Evolutionary conservation across 2,329 filamentous ascomycete species (phyloP), one percentile per base, ranked within the genome.

Genomic region (Sporothrix pseudoabietina): DNA sequence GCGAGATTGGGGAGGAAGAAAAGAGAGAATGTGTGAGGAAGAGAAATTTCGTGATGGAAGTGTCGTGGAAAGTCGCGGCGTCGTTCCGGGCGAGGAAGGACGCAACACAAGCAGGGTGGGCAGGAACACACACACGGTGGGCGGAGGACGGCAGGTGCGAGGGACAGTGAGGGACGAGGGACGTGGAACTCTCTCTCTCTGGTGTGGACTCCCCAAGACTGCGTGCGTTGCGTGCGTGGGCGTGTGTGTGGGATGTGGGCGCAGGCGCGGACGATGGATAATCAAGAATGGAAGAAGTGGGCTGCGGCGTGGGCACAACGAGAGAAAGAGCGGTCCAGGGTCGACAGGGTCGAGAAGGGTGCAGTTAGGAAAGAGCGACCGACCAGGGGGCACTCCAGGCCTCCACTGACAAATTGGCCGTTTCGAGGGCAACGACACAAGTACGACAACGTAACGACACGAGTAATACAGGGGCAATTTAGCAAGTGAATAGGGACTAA

Each of bases 51-150:
- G 71, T 70, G 71, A 70, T 73, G 72, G 71, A 39, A 70, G 54
- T 35, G 71, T 69, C 65, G 71, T 72, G 61, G 55, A 44, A 72
- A 57, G 55, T 70, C 69, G 73, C 66, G 73, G 71, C 63, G 74
- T 73, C 68, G 72, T 74, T 73, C 71, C 68, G 74, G 71, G 72
- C 52, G 59, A 47, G 12, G 72, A 73, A 73, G 55, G 63, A 63
- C 35, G 61, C 61, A 65, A 65, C 59, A n/a, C 49, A 59, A 32
- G 41, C 19, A 44, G 35, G n/a, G 35, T 65, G 59, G 59, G 35
- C 35, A 44, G 14, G 35, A 12, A 26, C 30, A 35, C 22, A 61
- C 55, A 49, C 26, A 57, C 55, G 57, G 44, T 30, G 57, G 55
- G 72, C 54, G 66, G 65, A 35, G 55, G 65, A 52, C 57, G 68